Conservation (phyloP, 1,284 basidiomycete genomes). For the Acaromyces ingoldii region DNA sequence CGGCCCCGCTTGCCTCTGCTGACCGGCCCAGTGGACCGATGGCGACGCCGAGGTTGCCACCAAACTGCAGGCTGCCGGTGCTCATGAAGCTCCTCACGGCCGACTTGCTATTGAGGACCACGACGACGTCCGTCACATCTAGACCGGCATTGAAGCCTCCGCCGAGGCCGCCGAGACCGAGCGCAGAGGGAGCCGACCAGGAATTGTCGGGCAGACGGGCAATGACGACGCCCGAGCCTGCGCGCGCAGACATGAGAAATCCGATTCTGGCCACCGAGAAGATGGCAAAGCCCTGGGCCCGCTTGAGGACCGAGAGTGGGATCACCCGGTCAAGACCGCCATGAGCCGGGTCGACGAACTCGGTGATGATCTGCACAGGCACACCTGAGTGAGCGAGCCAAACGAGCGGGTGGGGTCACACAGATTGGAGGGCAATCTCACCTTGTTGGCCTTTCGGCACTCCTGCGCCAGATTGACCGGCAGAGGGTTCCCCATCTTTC, state of each 20-base stretch:
- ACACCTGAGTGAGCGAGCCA: background rate
- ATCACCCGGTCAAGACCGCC: conserved; percentile 44
- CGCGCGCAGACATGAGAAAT: conserved; percentile 61
- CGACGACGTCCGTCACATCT: conserved; percentile 89
- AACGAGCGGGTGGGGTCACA: background rate
- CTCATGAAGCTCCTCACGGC: conserved; percentile 84
- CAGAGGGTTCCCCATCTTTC: conserved; percentile 49
- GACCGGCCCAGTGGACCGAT: conserved; percentile 90
- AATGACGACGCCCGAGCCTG: conserved; percentile 86
- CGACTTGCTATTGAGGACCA: conserved; percentile 77
- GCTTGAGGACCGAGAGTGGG: conserved; percentile 56
- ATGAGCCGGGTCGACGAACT: conserved; percentile 41
- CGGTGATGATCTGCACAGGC: conserved; percentile 33
- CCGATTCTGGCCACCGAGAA: conserved; percentile 54
- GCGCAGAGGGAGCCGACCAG: conserved; percentile 91
- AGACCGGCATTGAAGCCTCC: conserved; percentile 75
- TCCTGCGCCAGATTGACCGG: conserved; percentile 56
- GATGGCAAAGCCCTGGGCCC: conserved; percentile 78
- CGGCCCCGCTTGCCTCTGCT: conserved; percentile 80
- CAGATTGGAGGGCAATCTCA: conserved; percentile 30
- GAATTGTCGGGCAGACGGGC: conserved; percentile 77
- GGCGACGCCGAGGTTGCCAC: conserved; percentile 63
- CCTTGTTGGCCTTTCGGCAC: conserved; percentile 58
- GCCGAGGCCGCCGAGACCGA: conserved; percentile 76
- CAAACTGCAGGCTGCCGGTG: conserved; percentile 78